Evolutionary conservation across 345 rosid genomes (phyloP), one percentile per base, ranked within the genome.

Genomic region (Salix dunnii): DNA sequence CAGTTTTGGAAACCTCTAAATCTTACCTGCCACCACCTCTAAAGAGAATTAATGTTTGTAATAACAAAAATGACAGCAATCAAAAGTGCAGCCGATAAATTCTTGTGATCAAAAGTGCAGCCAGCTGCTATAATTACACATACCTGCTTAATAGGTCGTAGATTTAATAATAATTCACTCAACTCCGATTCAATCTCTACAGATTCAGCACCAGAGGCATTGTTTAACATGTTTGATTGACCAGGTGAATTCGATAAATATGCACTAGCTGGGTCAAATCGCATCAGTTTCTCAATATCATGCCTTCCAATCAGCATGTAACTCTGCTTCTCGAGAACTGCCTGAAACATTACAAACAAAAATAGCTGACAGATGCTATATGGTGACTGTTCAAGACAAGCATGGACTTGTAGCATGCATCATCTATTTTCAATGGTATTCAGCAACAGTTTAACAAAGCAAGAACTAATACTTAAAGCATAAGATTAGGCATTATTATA

Each of bases 281-380:
- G 95, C 97, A 96, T 92, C 90, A 96, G 84, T 86, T 85, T 96
- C 84, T 96, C 99, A 85, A 94, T 87, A 79, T 96, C 99, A 82
- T 96, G 93, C 87, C 99, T 88, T 80, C 97, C 99, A 75, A 96
- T 94, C 78, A 96, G 89, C 98, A 89, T 93, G 85, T 94, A 94
- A 85, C 98, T 96, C 80, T 88, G 97, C 87, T 94, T 96, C 87
- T 96, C 98, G 74, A 96, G 93, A 85, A 96, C 98, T 73, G 99
- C 98, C 99, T 96, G 92, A 78, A 80, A 83, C 76, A 81, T 75
- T 28, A 60, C 71, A 70, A 84, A 70, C 73, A 78, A 84, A 74
- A 74, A 73, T 51, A 21, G 67, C 40, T 69, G 73, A 79, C 55
- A 66, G 66, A 76, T 73, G 78, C 31, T 72, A 21, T 25, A 67